Evolutionary conservation across 805 yeast genomes (phyloP).

Genomic region (Teunomyces pallodes): DNA sequence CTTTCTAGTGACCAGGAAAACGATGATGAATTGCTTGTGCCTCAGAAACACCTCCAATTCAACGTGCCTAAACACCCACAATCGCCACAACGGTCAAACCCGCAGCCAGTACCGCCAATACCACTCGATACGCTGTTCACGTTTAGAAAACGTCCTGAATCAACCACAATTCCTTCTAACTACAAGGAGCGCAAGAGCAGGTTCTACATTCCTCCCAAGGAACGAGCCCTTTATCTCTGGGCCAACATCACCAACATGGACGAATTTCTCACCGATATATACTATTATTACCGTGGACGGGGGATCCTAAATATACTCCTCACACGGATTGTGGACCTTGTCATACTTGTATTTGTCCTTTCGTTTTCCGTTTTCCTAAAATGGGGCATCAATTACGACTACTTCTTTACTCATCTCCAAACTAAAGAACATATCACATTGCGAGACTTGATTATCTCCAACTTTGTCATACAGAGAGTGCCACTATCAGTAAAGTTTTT

Average conservation of each 20-base stretch:
- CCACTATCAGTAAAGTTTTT: slow-evolving; percentile 52
- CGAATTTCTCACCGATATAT: slow-evolving; percentile 76
- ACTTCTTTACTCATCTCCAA: slow-evolving; percentile 24
- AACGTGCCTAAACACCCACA: slow-evolving; percentile 10
- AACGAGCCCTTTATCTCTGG: slow-evolving; percentile 92
- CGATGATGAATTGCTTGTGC: slow-evolving; percentile 1
- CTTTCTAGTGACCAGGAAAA: neutral
- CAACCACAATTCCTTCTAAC: slow-evolving; percentile 1
- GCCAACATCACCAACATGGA: slow-evolving; percentile 93
- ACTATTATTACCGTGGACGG: slow-evolving; percentile 78
- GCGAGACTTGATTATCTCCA: slow-evolving; percentile 30
- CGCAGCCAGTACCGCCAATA: slow-evolving; percentile 6
- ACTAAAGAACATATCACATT: slow-evolving; percentile 26
- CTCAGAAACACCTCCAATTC: slow-evolving; percentile 11
- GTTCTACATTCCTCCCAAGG: slow-evolving; percentile 44
- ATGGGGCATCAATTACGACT: slow-evolving; percentile 70
- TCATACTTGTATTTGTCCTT: slow-evolving; percentile 77
- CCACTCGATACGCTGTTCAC: slow-evolving; percentile 10
- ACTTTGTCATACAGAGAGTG: slow-evolving; percentile 45
- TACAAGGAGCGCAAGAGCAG: slow-evolving; percentile 3
- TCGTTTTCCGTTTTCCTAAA: slow-evolving; percentile 74
- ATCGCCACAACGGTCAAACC: slow-evolving; percentile 9
- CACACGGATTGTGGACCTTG: slow-evolving; percentile 61
- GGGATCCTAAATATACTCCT: slow-evolving; percentile 81
- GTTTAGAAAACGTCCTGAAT: slow-evolving; percentile 2